Evolutionary conservation across 345 rosid genomes (phyloP).

Genomic region (Euphorbia lathyris): DNA sequence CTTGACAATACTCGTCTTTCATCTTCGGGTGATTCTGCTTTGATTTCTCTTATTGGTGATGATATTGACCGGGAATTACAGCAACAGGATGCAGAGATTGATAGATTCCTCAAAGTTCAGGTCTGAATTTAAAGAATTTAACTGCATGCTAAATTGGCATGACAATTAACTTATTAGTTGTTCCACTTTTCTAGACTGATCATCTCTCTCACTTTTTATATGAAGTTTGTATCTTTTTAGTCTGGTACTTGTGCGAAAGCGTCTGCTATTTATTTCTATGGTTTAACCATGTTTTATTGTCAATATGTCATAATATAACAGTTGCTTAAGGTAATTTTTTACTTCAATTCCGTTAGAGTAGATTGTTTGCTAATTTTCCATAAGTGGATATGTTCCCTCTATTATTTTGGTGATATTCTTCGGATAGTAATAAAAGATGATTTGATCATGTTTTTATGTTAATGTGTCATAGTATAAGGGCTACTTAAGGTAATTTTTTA

Average conservation of each 20-base stretch:
- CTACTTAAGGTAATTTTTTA: background rate
- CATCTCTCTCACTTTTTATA: background rate
- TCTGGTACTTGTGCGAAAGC: background rate
- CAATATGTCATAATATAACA: background rate
- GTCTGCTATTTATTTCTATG: background rate
- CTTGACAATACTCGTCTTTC: conserved; percentile 59
- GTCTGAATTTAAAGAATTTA: conserved; percentile 31
- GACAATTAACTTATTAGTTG: background rate
- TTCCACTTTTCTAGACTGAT: background rate
- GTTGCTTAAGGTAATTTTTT: background rate
- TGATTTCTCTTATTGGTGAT: conserved; percentile 58
- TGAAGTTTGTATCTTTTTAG: background rate
- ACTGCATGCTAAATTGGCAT: background rate
- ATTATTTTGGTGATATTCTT: too few species aligned
- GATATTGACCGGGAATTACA: conserved; percentile 60
- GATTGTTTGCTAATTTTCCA: too few species aligned
- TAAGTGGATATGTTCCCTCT: too few species aligned
- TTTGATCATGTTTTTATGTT: background rate
- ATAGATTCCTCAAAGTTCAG: conserved; percentile 76
- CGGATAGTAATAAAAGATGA: too few species aligned
- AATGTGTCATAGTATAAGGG: background rate
- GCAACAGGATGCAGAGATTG: conserved; percentile 66
- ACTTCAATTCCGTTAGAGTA: too few species aligned
- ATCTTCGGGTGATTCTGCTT: conserved; percentile 57
- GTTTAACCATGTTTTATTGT: background rate